Evolutionary conservation across 495 filamentous ascomycete genomes (phyloP).

Genomic region (Wilcoxina mikolae): DNA sequence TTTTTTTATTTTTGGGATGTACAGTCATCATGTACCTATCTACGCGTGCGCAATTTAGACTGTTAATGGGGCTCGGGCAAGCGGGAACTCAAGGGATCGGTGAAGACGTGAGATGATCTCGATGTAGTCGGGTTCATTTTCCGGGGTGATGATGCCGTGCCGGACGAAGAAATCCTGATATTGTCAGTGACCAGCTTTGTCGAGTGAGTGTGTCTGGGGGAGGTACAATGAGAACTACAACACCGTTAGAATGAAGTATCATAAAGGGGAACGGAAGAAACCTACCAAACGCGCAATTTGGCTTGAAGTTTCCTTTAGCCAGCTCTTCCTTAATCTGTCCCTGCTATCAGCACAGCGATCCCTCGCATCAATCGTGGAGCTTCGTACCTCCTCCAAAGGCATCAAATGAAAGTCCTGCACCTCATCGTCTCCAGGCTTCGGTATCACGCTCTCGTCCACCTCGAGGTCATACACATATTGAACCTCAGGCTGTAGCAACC

Average conservation of each 20-base stretch:
- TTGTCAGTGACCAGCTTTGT: constrained; percentile 39
- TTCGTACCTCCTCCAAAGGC: constrained; percentile 52
- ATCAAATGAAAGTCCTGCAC: constrained; percentile 71
- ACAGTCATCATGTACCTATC: no score
- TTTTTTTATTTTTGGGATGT: no score
- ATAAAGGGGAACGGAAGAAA: background rate
- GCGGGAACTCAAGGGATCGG: constrained; percentile 66
- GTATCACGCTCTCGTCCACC: constrained; percentile 49
- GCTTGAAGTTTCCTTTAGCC: constrained; percentile 67
- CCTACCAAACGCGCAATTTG: constrained; percentile 60
- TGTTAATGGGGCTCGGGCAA: background rate
- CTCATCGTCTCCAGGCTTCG: constrained; percentile 68
- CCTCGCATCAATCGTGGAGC: background rate
- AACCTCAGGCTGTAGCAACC: constrained; percentile 74
- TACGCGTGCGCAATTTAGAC: background rate
- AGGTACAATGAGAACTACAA: constrained; percentile 2
- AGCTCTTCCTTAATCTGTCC: constrained; percentile 42
- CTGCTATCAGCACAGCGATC: background rate
- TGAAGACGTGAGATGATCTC: constrained; percentile 64
- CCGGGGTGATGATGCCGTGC: constrained; percentile 63
- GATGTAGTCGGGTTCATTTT: constrained; percentile 69
- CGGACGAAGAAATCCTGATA: constrained; percentile 76
- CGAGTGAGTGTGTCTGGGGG: constrained; percentile 68
- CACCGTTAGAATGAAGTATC: background rate
- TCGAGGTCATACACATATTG: constrained; percentile 87